Percentiles rank a stretch among this genome's conserved stretches.
phyloP scores from a whole-genome alignment of 805 yeast species.

The Starmera amethionina region DNA sequence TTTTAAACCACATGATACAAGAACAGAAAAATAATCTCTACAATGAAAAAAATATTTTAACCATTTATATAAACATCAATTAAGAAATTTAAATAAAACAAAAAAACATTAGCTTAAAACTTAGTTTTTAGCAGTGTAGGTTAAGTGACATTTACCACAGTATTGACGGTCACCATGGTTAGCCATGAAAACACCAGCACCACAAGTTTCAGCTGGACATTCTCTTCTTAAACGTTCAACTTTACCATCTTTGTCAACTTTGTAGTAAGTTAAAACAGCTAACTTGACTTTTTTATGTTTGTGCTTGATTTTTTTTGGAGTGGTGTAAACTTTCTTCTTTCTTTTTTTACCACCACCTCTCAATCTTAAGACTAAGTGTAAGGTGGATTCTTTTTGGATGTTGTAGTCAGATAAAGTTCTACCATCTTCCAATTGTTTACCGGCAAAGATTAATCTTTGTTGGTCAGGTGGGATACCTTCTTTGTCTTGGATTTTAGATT shows the following conservation, averaged over 20 bases:
- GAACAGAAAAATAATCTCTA: no score
- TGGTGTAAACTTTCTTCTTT: conserved; percentile 99
- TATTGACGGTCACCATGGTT: conserved; percentile 97
- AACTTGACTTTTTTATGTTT: conserved; percentile 99
- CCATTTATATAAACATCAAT: no score
- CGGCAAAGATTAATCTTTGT: conserved; percentile 95
- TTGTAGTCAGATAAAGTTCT: conserved; percentile 96
- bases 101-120: conserved; percentile 5
- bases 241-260: conserved; percentile 97
- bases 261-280: conserved; percentile 99
- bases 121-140: conserved; percentile 49
- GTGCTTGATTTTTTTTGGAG: conserved; percentile 99
- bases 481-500: conserved; percentile 93
- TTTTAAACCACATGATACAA: no score
- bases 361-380: conserved; percentile 93
- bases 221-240: conserved; percentile 98
- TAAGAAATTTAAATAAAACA: conserved; percentile 5
- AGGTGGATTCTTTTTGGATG: conserved; percentile 95
- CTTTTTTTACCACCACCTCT: conserved; percentile 99
- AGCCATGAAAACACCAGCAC: conserved; percentile 99
- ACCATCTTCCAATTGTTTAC: conserved; percentile 95
- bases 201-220: conserved; percentile 88
- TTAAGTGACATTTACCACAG: conserved; percentile 99
- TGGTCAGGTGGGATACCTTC: conserved; percentile 98
- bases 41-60: no score